phyloP scores from a whole-genome alignment of 176 grass and related monocot species.

The Avena eriantha region DNA sequence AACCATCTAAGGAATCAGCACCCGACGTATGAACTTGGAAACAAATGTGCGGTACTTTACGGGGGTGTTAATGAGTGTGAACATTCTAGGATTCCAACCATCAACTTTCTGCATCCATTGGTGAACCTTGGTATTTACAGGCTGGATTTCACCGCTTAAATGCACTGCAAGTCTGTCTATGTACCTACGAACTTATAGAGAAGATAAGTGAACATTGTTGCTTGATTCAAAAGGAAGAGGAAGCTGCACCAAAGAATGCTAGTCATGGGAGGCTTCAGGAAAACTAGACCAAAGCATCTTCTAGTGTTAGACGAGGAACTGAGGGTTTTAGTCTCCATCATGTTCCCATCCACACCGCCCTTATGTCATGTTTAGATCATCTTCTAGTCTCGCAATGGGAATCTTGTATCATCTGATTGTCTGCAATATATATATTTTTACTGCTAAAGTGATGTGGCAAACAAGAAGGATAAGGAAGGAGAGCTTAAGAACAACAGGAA shows the following conservation, averaged over 20 bases:
- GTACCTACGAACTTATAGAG: slow-evolving; percentile 60
- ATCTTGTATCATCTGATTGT: neutral
- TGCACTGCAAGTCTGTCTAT: slow-evolving; percentile 78
- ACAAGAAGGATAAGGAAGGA: too few relatives aligned
- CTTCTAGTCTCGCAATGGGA: neutral
- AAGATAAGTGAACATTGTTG: neutral
- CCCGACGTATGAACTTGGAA: slow-evolving; percentile 81
- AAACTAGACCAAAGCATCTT: neutral
- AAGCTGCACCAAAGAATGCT: slow-evolving; percentile 21
- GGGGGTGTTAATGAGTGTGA: slow-evolving; percentile 79
- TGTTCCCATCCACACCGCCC: neutral
- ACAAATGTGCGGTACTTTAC: slow-evolving; percentile 70
- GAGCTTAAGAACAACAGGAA: too few relatives aligned
- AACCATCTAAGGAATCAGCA: slow-evolving; percentile 90
- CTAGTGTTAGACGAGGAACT: neutral
- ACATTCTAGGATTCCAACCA: slow-evolving; percentile 82
- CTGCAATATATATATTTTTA: neutral
- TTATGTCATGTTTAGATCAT: neutral
- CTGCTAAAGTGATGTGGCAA: too few relatives aligned
- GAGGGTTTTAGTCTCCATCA: neutral
- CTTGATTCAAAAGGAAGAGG: neutral
- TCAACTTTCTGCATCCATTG: slow-evolving; percentile 91
- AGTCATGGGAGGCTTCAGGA: slow-evolving; percentile 34
- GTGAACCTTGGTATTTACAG: slow-evolving; percentile 58
- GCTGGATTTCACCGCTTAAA: slow-evolving; percentile 66